Conservation (phyloP, 1,284 basidiomycete species). For the Trichosporon asahii region DNA sequence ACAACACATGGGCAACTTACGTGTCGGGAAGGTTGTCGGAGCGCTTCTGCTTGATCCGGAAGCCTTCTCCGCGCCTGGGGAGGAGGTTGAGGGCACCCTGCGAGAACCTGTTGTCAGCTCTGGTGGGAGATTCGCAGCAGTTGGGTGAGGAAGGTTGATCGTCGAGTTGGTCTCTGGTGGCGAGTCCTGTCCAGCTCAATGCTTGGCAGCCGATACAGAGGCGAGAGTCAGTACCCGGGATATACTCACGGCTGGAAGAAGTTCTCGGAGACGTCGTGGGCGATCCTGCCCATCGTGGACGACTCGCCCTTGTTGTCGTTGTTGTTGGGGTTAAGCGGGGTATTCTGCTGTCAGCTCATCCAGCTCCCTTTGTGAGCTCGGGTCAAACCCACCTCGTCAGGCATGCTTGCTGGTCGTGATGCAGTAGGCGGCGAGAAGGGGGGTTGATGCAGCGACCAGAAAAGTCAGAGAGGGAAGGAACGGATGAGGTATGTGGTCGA, state of each 20-base stretch:
- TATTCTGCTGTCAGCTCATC: slow-evolving; percentile 14
- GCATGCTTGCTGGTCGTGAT: not conserved
- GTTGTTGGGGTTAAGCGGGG: slow-evolving; percentile 17
- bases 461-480: not conserved
- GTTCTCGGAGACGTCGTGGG: slow-evolving; percentile 36
- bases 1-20: slow-evolving; percentile 24
- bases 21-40: slow-evolving; percentile 48
- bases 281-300: slow-evolving; percentile 19
- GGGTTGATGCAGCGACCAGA: not conserved
- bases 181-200: not conserved
- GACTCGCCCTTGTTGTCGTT: slow-evolving; percentile 13
- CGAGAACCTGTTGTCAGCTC: slow-evolving; percentile 40
- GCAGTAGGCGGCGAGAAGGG: not conserved
- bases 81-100: slow-evolving; percentile 42
- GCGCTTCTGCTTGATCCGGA: slow-evolving; percentile 46
- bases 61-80: slow-evolving; percentile 37
- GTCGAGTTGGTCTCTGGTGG: not conserved
- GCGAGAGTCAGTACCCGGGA: not conserved
- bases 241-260: slow-evolving; percentile 48
- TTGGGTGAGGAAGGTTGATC: too few relatives aligned
- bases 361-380: not conserved
- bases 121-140: not conserved
- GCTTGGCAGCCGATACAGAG: not conserved
- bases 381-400: not conserved
- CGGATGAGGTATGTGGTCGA: not conserved